Base-by-base conservation (phyloP, 129 eudicot genomes). In the Dittrichia graveolens region DNA sequence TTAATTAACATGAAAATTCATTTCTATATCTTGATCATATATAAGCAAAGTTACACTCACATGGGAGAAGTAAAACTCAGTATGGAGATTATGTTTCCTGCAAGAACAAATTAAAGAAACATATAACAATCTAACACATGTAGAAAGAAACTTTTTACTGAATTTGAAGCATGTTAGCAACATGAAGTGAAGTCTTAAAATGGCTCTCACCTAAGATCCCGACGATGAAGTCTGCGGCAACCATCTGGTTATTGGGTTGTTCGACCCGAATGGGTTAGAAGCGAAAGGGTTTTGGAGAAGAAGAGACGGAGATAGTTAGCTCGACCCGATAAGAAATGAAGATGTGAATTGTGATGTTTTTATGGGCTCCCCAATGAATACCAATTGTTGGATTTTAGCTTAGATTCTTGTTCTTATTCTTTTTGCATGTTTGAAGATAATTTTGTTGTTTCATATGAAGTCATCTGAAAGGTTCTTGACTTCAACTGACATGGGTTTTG, bases 71-170 rank as follows among this genome's bases (percentile, higher is more conserved):
- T 56, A 63, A 71, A 78, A 54, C 44, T 71, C 19, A 78, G 35
- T 53, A 70, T 78, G 13, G 82, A 70, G 44, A 78, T 65, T 43
- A 78, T 39, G 52, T 78, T 78, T 62, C 82, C 82, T 78, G 77
- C 77, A 62, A 8, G 31, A 12, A 50, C 40, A 62, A 78, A 52
- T 37, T 62, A 62, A 78, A 52, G 18, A 71, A 61, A 70, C 18
- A 35, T 61, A 16, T 42, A 61, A n/a, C 18, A 35, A 15, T 5
- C 7, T 5, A 49, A 38, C 48, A 37, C 35, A 37, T 61, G 69
- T 73, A 6, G 3, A 16, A 67, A 66, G 7, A 40, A 78, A 34
- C 8, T 5, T 57, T 35, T 46, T 38, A 43, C 39, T 8, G 31
- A 5, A 15, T 53, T 6, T 48, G n/a, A 15, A 35, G 60, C 47